Evolutionary conservation across 352 stramenopile genomes (phyloP).

Genomic region (Phytophthora megakarya): DNA sequence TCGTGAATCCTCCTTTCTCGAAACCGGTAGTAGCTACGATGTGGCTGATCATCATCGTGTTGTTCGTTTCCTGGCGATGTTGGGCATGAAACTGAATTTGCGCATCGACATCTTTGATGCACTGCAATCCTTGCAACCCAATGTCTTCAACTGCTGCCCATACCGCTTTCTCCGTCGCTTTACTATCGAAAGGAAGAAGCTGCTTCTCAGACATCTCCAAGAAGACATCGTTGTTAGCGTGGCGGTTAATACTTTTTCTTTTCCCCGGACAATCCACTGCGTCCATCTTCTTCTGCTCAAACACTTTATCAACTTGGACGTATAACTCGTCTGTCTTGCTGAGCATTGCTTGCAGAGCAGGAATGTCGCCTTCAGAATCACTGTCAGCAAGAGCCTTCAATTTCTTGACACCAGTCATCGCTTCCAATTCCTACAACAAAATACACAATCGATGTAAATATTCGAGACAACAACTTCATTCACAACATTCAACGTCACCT

Average conservation of each 20-base stretch:
- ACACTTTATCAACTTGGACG: slow-evolving; percentile 18
- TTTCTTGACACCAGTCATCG: slow-evolving; percentile 21
- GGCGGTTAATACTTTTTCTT: too few species aligned
- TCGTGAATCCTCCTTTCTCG: too few species aligned
- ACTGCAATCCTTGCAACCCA: neutral
- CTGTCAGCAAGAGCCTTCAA: slow-evolving; percentile 6
- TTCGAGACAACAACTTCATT: too few species aligned
- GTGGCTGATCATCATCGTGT: slow-evolving; percentile 17
- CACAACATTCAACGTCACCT: too few species aligned
- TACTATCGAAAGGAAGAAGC: slow-evolving; percentile 26
- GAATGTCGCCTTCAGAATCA: slow-evolving; percentile 1
- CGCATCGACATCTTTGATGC: neutral
- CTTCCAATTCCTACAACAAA: slow-evolving; percentile 21
- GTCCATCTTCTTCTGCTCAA: slow-evolving; percentile 19
- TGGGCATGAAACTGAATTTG: slow-evolving; percentile 3
- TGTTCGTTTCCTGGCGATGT: slow-evolving; percentile 11
- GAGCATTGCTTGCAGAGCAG: slow-evolving; percentile 25
- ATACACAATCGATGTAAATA: too few species aligned
- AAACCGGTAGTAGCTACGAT: neutral
- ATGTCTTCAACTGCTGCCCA: slow-evolving; percentile 10
- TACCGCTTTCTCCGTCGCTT: slow-evolving; percentile 10
- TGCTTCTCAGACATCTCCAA: slow-evolving; percentile 36
- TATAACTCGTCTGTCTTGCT: slow-evolving; percentile 32
- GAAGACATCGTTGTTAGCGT: slow-evolving; percentile 28
- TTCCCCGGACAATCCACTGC: slow-evolving; percentile 31